Base-by-base conservation (phyloP, 208 protist species). In the Wallacemonas sp. region DNA sequence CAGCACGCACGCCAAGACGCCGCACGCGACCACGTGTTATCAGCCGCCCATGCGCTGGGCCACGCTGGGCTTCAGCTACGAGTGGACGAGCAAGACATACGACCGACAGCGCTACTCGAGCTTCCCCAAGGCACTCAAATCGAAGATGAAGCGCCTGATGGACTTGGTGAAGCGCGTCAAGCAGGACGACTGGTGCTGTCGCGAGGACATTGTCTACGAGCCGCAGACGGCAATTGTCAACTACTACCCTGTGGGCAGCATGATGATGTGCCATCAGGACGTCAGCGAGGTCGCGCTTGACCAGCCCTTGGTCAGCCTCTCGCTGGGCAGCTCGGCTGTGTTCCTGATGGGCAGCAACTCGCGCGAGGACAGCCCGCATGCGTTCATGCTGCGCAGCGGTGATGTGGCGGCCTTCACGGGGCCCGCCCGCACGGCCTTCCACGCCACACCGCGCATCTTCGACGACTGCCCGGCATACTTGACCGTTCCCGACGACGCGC, bases 221-320 rank as follows among this genome's bases (percentile, higher is more conserved):
- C 82, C 87, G 32, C 91, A 97, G 65, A 91, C 91, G 0, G 79
- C 85, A 22, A 95, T 97, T 57, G 87, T 97, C 22, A 97, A 97
- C 64, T 97, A 93, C 78, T 97, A 88, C 74, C 85, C 89, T 10
- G 87, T 93, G 0, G 87, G 87, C 5, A 70, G 80, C 25, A 93
- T 85, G 79, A 91, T 97, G 84, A 97, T 97, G 91, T 89, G 79
- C 54, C 91, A 97, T 61, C 89, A 94, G 61, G 91, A 97, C 59
- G 61, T 89, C n/a, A 94, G 89, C 69, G 91, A 97, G 67, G 80
- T 88, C 52, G 64, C 64, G 48, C 54, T 95, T 28, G 59, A 84
- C 32, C 84, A 91, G 64, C 91, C 91, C 29, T 69, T 97, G 11
- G 67, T 97, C 32, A 91, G 81, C 48, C 41, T 92, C 26, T 92